A percentile compares a stretch with the other conserved stretches of the same genome.
phyloP scores from a whole-genome alignment of 1,284 basidiomycete species.

The Papiliotrema nemorosa region DNA sequence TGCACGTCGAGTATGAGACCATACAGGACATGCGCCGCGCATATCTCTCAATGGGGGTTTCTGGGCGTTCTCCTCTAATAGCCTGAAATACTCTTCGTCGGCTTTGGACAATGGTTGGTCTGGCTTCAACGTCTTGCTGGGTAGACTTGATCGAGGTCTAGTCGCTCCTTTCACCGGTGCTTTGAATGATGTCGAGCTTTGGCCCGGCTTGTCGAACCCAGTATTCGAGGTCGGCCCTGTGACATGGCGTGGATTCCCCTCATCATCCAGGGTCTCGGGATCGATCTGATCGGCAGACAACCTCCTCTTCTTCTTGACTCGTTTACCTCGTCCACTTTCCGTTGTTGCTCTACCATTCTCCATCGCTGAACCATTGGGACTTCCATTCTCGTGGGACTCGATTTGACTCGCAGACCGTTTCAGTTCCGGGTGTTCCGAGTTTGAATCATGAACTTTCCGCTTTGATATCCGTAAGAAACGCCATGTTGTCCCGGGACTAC shows the following conservation, averaged over 20 bases:
- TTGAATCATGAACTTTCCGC: neutral
- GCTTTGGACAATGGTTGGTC: constrained; percentile 9
- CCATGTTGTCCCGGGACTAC: constrained; percentile 21
- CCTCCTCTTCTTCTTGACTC: constrained; percentile 25
- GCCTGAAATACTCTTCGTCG: constrained; percentile 22
- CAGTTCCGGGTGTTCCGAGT: neutral
- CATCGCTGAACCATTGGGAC: no score
- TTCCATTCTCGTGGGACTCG: neutral
- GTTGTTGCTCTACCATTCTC: neutral
- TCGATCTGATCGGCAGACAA: constrained; percentile 26
- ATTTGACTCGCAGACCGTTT: neutral
- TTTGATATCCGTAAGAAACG: constrained; percentile 9
- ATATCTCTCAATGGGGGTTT: constrained; percentile 20
- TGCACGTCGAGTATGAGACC: constrained; percentile 34
- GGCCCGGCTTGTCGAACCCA: no score
- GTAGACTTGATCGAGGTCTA: no score
- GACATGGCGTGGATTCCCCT: constrained; percentile 15
- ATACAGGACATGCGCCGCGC: constrained; percentile 33
- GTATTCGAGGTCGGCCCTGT: no score
- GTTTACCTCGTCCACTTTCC: constrained; percentile 15
- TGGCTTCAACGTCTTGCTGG: no score
- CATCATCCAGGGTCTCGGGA: constrained; percentile 17
- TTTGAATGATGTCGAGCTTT: no score
- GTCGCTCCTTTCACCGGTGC: neutral
- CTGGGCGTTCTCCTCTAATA: constrained; percentile 22